Base-by-base conservation (phyloP, 2,329 filamentous ascomycete species). In the Fusarium sp. region DNA sequence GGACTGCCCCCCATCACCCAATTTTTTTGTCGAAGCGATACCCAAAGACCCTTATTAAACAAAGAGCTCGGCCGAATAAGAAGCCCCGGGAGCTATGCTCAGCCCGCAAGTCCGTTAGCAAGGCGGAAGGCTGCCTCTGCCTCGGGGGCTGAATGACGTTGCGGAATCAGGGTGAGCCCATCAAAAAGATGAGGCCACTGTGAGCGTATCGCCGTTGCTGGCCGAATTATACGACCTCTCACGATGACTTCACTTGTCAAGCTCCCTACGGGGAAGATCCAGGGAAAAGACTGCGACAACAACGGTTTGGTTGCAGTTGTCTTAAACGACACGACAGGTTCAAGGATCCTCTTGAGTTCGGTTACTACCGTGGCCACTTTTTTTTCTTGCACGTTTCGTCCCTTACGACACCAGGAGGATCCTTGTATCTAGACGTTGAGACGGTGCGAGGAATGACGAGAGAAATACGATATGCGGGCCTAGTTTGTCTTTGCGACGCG, bases 161-260 rank as follows among this genome's bases (percentile, higher is more conserved):
- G 50, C 39, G 40, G 42, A 56, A 38, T 29, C 60, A 52, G 42
- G 42, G 32, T 41, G 45, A 53, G 38, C 49, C 53, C 31, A 34
- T 58, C 19, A 19, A 19, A 53, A 50, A 22, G 35, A 58, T 55
- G 41, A 57, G 53, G 38, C 57, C 52, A 50, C 40, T 53, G 22
- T 55, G 50, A 53, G 57, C 52, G 54, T 67, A 50, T 69, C 51
- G 55, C 50, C 29, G 42, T 39, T 35, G 42, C 49, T 53, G 40
- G 28, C 46, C 52, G 29, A 54, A 34, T 13, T 44, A 52, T 19
- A 19, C 3, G 38, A 35, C 48, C 44, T 60, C 53, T 58, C 62
- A 67, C 63, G 65, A 70, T 69, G 63, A 69, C 68, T 70, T 70
- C 67, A 69, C 53, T 50, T 50, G 51, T 49, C 46, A 34, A 58